Evolutionary conservation across 495 filamentous ascomycete genomes (phyloP), one percentile per base, ranked within the genome.

Genomic region (Sporormia fimetaria): DNA sequence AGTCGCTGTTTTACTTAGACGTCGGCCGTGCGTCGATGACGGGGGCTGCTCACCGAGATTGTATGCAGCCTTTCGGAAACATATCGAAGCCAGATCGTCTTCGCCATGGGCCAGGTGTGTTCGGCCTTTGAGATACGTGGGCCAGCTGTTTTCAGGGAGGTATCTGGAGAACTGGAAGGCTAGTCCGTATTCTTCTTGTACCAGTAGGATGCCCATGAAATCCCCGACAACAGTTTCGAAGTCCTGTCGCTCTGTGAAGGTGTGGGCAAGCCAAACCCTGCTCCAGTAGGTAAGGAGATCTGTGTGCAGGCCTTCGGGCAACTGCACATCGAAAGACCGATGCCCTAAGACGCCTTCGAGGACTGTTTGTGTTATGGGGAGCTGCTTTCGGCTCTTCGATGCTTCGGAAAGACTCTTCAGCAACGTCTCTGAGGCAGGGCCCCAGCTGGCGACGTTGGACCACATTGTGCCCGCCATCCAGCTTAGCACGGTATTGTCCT

Each of bases 71-170:
- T 80, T 87, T 37, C 75, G 76, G 62, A 99, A 95, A 48, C 78
- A 75, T 14, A 73, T 63, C 12, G 83, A 71, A 31, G 92, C 90
- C 39, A 71, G 70, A 25, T 74, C 71, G 52, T 73, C 74, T 51
- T 90, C 80, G 15, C 75, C 75, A 53, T 75, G 74, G 10, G 77
- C 73, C 12, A 95, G 67, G 55, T 78, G 71, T 30, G 90, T 67
- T 23, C 92, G 80, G 9, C 82, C 88, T 58, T 84, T 83, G 10
- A 94, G 67, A 58, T 99, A 99, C 0, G 73, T 79, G 4, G 83
- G 74, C 75, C 90, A 96, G 34, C 39, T 38, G 41, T 18, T 25
- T 12, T 54, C 45, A 11, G 34, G 17, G 9, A 54, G 18, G 18
- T 42, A 49, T 30, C 33, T 40, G 3, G 35, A 45, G 17, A 54